These are phyloP conservation scores for Blastocystis sp. DNA, from an alignment of 352 stramenopile genomes.

Conservation along the genomic window DNA sequence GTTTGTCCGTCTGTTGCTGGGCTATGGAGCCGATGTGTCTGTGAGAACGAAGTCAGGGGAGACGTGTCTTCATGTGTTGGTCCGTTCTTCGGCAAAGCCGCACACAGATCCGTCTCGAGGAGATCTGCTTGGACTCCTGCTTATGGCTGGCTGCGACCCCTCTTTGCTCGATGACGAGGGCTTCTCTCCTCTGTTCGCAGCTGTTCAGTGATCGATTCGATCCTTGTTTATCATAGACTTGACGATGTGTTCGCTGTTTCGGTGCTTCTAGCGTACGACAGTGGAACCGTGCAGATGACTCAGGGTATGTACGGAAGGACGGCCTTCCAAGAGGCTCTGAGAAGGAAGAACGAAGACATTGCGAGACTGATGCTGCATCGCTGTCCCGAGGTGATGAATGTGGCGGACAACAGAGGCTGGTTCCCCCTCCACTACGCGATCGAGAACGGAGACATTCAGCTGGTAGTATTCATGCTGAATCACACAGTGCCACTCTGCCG, in stretches of 20 bases:
- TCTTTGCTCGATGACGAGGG: not conserved
- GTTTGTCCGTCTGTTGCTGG: slow-evolving; percentile 6
- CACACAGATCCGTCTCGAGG: not conserved
- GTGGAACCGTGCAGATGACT: not conserved
- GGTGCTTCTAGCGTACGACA: slow-evolving; percentile 1
- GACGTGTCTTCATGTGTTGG: slow-evolving; percentile 26
- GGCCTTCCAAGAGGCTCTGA: not conserved
- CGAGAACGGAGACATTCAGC: not conserved
- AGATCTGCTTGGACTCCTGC: not conserved
- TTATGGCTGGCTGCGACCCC: slow-evolving; percentile 38
- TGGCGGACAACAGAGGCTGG: not conserved
- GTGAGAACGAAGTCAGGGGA: not conserved
- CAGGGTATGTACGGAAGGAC: not conserved
- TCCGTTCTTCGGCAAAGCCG: not conserved
- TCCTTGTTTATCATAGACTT: not conserved
- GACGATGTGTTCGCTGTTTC: not conserved
- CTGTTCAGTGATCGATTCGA: not conserved
- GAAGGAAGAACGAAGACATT: not conserved
- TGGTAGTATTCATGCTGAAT: slow-evolving; percentile 25
- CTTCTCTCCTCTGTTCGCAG: slow-evolving; percentile 1
- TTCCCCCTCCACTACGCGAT: slow-evolving; percentile 32
- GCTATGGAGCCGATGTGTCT: not conserved
- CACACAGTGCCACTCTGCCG: not conserved
- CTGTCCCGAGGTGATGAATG: not conserved
- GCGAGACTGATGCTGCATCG: not conserved